These are phyloP conservation scores for Kurtzmaniella quercitrusa DNA, from an alignment of 1,139 yeast species.

Conservation along the genomic window DNA sequence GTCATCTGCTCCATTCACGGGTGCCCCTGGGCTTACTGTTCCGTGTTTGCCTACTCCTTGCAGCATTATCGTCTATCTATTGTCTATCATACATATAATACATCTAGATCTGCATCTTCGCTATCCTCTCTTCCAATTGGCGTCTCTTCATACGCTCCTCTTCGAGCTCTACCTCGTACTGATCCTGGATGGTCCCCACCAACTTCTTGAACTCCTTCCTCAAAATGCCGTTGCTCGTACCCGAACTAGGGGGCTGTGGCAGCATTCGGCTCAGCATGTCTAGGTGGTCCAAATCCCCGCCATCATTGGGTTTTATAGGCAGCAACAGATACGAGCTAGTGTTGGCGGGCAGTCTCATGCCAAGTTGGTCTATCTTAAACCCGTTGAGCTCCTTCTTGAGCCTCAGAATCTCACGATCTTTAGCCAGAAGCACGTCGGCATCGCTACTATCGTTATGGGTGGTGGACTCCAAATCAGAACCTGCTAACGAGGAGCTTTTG, in stretches of 20 bases:
- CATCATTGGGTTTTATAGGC: slow-evolving; percentile 5
- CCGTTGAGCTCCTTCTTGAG: slow-evolving; percentile 45
- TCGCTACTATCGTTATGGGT: background rate
- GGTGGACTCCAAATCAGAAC: background rate
- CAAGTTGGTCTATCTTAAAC: slow-evolving; percentile 48
- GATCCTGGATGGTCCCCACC: slow-evolving; percentile 58
- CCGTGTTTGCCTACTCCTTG: no score
- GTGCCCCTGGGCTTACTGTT: no score
- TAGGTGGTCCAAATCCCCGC: slow-evolving; percentile 15
- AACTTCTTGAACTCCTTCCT: slow-evolving; percentile 70
- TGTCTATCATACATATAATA: background rate
- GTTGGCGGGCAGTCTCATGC: slow-evolving; percentile 15
- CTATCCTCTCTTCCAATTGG: slow-evolving; percentile 40
- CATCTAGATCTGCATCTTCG: background rate
- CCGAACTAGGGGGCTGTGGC: slow-evolving; percentile 15
- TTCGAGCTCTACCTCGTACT: slow-evolving; percentile 54
- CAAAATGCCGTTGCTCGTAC: slow-evolving; percentile 44
- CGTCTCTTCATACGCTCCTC: slow-evolving; percentile 54
- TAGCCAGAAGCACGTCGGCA: slow-evolving; percentile 9
- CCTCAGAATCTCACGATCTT: slow-evolving; percentile 41
- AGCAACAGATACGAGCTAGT: slow-evolving; percentile 2
- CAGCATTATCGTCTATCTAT: background rate
- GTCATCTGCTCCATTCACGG: no score
- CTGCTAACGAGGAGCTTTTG: background rate
- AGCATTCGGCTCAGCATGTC: slow-evolving; percentile 9